Percentiles rank a stretch among this genome's conserved stretches.
Evolutionary conservation across 1,284 basidiomycete species (phyloP).

Genomic region (Exobasidium rhododendri): DNA sequence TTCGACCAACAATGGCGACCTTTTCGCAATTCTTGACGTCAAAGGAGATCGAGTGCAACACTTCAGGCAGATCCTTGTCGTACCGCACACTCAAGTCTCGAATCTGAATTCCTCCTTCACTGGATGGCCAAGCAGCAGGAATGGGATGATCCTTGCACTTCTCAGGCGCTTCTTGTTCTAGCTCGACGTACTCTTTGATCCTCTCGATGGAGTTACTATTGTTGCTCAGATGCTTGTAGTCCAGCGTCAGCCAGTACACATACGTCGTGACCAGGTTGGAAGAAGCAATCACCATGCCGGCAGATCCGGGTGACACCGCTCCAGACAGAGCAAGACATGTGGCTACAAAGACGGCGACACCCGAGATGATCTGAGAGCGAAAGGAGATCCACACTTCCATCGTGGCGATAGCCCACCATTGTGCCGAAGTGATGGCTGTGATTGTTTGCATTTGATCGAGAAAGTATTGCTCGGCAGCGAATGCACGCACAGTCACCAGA

Average conservation of each 20-base stretch:
- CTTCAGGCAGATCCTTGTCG: slow-evolving; percentile 68
- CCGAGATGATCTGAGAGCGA: slow-evolving; percentile 37
- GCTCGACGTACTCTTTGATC: slow-evolving; percentile 68
- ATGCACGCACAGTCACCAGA: slow-evolving; percentile 49
- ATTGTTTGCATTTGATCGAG: slow-evolving; percentile 37
- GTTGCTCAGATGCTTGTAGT: slow-evolving; percentile 39
- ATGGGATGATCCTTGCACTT: slow-evolving; percentile 18
- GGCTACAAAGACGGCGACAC: slow-evolving; percentile 35
- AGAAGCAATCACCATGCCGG: slow-evolving; percentile 76
- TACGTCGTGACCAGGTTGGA: slow-evolving; percentile 39
- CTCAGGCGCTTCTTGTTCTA: slow-evolving; percentile 5
- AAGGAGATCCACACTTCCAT: slow-evolving; percentile 47
- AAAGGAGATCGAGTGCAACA: slow-evolving; percentile 75
- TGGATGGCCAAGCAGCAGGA: slow-evolving; percentile 59
- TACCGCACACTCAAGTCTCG: slow-evolving; percentile 70
- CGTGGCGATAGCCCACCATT: slow-evolving; percentile 50
- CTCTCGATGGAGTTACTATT: slow-evolving; percentile 75
- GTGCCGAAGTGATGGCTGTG: slow-evolving; percentile 28
- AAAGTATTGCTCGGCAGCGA: slow-evolving; percentile 36
- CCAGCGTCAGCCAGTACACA: slow-evolving; percentile 34
- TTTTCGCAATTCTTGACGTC: slow-evolving; percentile 70
- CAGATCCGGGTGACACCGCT: slow-evolving; percentile 68
- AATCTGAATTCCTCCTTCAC: slow-evolving; percentile 61
- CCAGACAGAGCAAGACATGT: slow-evolving; percentile 69
- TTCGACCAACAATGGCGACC: slow-evolving; percentile 57